A percentile compares a stretch with the other conserved stretches of the same genome.
Conservation (phyloP, 202 grass and related monocot species). For the Saccharum hybrid region DNA sequence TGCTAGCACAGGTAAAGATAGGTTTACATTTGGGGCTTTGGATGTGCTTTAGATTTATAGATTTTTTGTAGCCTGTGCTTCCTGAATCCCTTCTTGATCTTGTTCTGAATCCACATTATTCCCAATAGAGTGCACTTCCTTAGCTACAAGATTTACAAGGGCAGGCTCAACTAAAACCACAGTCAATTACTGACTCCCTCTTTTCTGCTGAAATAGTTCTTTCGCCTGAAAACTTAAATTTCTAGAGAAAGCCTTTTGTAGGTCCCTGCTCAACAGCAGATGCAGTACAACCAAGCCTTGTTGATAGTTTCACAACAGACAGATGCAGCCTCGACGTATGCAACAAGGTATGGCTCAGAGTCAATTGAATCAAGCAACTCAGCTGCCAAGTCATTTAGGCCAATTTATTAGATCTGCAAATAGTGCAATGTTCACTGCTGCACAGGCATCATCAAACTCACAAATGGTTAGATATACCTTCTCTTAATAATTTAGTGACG, state of each 20-base stretch:
- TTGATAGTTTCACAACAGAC: conserved; percentile 86
- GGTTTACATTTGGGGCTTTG: no score
- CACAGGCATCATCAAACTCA: conserved; percentile 53
- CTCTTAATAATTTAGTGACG: no score
- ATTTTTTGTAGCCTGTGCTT: not conserved
- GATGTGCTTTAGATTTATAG: no score
- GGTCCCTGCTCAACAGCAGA: no score
- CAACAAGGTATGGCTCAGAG: conserved; percentile 72
- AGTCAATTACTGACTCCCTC: conserved; percentile 43
- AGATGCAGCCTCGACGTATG: conserved; percentile 70
- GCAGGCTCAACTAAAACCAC: conserved; percentile 82
- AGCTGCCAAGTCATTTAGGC: conserved; percentile 73
- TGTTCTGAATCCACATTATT: conserved; percentile 11
- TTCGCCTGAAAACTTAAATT: no score
- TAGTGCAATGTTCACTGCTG: conserved; percentile 76
- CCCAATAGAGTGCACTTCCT: conserved; percentile 67
- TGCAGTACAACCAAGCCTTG: conserved; percentile 49
- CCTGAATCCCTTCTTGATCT: not conserved
- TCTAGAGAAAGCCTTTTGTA: no score
- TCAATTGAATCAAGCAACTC: conserved; percentile 86
- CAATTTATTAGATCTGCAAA: conserved; percentile 83
- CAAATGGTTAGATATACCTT: no score
- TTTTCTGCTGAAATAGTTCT: not conserved
- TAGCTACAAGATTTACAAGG: conserved; percentile 85
- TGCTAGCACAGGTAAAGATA: no score